Conservation (phyloP, 1,284 basidiomycete species). For the Fistulina hepatica region DNA sequence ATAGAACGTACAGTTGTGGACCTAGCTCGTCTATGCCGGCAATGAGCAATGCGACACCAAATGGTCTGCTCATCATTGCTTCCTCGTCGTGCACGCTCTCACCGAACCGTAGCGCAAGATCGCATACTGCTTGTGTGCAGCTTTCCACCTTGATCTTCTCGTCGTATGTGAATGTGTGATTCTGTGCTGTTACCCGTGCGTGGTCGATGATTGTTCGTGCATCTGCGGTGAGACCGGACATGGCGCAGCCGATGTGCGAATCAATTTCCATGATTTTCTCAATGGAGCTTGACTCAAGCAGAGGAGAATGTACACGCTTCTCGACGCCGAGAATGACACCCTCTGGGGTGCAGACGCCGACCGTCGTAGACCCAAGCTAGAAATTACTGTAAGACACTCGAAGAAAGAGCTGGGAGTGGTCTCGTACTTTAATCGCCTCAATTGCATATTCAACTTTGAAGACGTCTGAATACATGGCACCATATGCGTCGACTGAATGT, state of each 20-base stretch:
- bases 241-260: constrained; percentile 90
- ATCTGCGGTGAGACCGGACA: constrained; percentile 97
- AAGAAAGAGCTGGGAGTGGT: constrained; percentile 1
- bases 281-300: constrained; percentile 92
- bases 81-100: constrained; percentile 99
- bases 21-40: constrained; percentile 95
- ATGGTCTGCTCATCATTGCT: constrained; percentile 98
- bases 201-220: constrained; percentile 99
- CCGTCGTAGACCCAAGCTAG: constrained; percentile 94
- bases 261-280: constrained; percentile 99
- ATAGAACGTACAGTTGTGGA: constrained; percentile 71
- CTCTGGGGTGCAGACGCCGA: constrained; percentile 80
- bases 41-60: constrained; percentile 95
- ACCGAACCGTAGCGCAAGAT: constrained; percentile 93
- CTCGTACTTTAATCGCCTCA: constrained; percentile 80
- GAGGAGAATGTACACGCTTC: constrained; percentile 95
- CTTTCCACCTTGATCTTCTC: constrained; percentile 96
- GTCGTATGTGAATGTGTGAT: constrained; percentile 96
- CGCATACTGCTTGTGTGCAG: constrained; percentile 95
- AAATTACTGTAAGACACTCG: constrained; percentile 11
- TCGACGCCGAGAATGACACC: constrained; percentile 95
- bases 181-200: constrained; percentile 92
- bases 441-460: constrained; percentile 96
- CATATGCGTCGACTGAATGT: constrained; percentile 7
- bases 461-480: constrained; percentile 8